Conservation (phyloP, 108 stramenopile species). For the Cyclotella kingstonii region DNA sequence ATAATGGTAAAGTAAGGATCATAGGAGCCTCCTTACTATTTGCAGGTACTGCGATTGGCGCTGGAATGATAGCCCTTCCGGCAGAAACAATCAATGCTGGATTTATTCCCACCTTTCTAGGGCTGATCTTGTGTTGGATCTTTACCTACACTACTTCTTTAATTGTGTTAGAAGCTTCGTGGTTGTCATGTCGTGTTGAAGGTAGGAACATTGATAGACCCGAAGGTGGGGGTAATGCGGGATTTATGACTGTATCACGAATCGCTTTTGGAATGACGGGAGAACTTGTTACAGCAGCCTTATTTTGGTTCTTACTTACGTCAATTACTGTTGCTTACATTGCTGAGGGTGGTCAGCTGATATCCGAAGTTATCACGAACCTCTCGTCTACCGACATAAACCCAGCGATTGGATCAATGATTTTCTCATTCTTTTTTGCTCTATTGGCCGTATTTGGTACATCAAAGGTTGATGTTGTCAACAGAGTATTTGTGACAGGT, state of each 20-base stretch:
- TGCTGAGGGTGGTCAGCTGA: slow-evolving; percentile 37
- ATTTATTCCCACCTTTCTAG: slow-evolving; percentile 32
- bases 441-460: slow-evolving; percentile 29
- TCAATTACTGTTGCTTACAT: slow-evolving; percentile 44
- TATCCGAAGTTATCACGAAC: slow-evolving; percentile 27
- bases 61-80: slow-evolving; percentile 42
- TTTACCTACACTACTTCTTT: slow-evolving; percentile 47
- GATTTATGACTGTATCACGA: slow-evolving; percentile 36
- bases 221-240: slow-evolving; percentile 14
- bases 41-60: slow-evolving; percentile 45
- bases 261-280: slow-evolving; percentile 33
- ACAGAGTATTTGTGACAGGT: slow-evolving; percentile 41
- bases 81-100: slow-evolving; percentile 37
- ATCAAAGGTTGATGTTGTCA: slow-evolving; percentile 29
- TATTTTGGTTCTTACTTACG: slow-evolving; percentile 51
- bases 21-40: slow-evolving; percentile 43
- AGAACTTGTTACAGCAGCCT: slow-evolving; percentile 35
- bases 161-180: slow-evolving; percentile 40
- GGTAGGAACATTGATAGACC: neutral
- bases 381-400: slow-evolving; percentile 1
- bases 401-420: slow-evolving; percentile 27
- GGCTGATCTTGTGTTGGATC: slow-evolving; percentile 34
- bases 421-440: slow-evolving; percentile 36
- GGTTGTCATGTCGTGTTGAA: slow-evolving; percentile 19
- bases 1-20: slow-evolving; percentile 26